Percentiles rank a stretch among this genome's conserved stretches.
These are phyloP conservation scores for Chloris gayana DNA, from an alignment of 176 grass and related monocot species.

Conservation along the genomic window DNA sequence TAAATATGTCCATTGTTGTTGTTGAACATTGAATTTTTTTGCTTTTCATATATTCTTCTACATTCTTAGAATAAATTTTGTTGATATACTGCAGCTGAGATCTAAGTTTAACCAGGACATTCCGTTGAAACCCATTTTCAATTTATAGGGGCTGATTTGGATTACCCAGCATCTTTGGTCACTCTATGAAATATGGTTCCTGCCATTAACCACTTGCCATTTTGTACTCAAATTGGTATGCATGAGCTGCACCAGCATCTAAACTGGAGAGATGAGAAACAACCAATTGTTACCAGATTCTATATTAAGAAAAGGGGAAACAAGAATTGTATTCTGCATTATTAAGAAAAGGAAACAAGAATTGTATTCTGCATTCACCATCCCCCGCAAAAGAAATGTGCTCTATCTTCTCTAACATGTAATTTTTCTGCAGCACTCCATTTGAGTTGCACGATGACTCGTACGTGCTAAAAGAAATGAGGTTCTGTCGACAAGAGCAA, in stretches of 20 bases:
- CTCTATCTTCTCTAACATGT: neutral
- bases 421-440: slow-evolving; percentile 68
- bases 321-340: neutral
- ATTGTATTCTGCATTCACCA: neutral
- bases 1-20: neutral
- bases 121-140: neutral
- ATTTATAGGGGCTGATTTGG: neutral
- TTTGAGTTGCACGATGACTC: slow-evolving; percentile 97
- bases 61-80: neutral
- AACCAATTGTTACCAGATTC: neutral
- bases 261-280: slow-evolving; percentile 29
- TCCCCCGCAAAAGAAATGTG: neutral
- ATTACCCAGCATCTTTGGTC: neutral
- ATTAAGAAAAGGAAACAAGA: neutral
- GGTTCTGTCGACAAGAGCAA: slow-evolving; percentile 58
- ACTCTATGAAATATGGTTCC: neutral
- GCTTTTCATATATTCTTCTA: neutral
- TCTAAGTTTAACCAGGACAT: neutral
- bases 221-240: neutral
- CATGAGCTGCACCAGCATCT: neutral
- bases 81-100: neutral
- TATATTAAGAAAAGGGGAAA: slow-evolving; percentile 8
- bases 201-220: neutral
- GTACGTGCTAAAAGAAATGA: slow-evolving; percentile 87
- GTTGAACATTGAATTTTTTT: slow-evolving; percentile 16